Base-by-base conservation (phyloP, 768 basidiomycete species). In the Pulveroboletus sp. region DNA sequence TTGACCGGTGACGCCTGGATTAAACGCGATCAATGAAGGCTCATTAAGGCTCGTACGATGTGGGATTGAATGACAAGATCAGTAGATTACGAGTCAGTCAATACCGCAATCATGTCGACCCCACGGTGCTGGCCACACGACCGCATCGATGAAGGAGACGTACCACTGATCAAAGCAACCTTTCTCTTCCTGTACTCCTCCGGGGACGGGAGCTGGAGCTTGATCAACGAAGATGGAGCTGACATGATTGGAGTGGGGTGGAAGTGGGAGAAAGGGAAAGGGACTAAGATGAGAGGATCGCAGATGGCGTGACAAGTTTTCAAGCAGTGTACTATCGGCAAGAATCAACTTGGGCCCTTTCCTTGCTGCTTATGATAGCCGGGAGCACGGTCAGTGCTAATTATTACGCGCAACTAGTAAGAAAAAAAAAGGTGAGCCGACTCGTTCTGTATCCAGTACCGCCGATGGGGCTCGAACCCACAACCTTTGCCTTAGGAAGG, bases 101-200 rank as follows among this genome's bases (percentile, higher is more conserved):
- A 41, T 35, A 31, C 29, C 27, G 33, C 32, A 7, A 41, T 34
- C 25, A 35, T 24, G 43, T 40, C 31, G 41, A 39, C 38, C 4
- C 7, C 16, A 40, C 24, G 47, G 27, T 20, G 27, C 25, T 20
- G 24, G 14, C 52, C 45, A 44, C 47, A 37, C 32, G 40, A 49
- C 47, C 6, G 34, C n/a, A 34, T 40, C 23, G 48, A 50, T 25
- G 35, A 44, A 36, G 36, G 27, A 42, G 21, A 68, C 74, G 38
- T 62, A 90, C 94, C 94, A 58, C 90, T 90, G 57, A 97, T 88
- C 43, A 97, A 74, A 10, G 94, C 94, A 54, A 97, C 90, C 69
- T 95, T 97, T 69, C 94, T 85, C 71, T 87, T 85, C 59, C 80
- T 78, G 66, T 89, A 97, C 56, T 92, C 89, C 59, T 86, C 88